Base-by-base conservation (phyloP, 2,329 filamentous ascomycete genomes). In the Davidsoniella neocaledoniae region DNA sequence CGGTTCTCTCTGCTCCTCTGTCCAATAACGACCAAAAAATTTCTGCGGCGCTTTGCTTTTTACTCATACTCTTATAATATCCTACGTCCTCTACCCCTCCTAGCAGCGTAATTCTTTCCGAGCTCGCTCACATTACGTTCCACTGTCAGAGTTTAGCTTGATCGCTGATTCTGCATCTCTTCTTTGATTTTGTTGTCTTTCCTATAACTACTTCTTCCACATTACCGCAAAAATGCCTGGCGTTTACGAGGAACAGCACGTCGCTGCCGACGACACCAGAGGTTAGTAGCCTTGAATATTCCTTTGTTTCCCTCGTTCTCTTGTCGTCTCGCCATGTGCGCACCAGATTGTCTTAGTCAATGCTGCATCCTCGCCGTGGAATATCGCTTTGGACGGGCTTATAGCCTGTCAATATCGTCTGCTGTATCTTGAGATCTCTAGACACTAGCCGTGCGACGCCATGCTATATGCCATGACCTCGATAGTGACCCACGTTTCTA, bases 241-340 rank as follows among this genome's bases (percentile, higher is more conserved):
- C 53, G 56, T 63, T 55, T 60, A 63, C 54, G 59, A 62, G 55
- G 59, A 62, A 54, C 58, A 59, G 45, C 57, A 61, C 46, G 57
- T 57, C 56, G 50, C 50, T 29, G 62, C 62, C 26, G 63, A 65
- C 54, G 62, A 66, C 51, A 63, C 62, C 54, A 62, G 63, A 64
- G 60, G 63, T 65, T 60, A 21, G 62, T 62, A 45, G 10, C 41
- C 42, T 12, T 47, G 38, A 33, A 29, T 38, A 16, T 19, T 38
- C 3, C 16, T 46, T 38, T 43, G 42, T 19, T 21, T 25, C 5
- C 21, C 26, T 14, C 19, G 21, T 43, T 12, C 23, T 43, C n/a
- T 25, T 21, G 9, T 43, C n/a, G 14, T 21, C 21, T 21, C n/a
- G 36, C 16, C 21, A 23, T 23, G 21, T 33, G 29, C 29, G 16